Evolutionary conservation across 2,329 filamentous ascomycete species (phyloP).

Genomic region (Aspergillus viridinutans): DNA sequence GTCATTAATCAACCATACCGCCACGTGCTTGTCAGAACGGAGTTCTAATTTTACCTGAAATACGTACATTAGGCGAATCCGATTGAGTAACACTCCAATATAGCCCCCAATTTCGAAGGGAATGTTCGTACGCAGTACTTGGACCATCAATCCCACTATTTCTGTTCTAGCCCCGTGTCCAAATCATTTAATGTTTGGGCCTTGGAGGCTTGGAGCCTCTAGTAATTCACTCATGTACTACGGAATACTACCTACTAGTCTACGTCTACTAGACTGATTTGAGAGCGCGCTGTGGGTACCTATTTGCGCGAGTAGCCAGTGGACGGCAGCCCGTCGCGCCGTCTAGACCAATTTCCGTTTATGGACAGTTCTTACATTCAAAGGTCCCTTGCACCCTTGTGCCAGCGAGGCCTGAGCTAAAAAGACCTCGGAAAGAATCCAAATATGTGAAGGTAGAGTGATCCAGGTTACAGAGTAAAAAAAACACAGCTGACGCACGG

Average conservation of each 20-base stretch:
- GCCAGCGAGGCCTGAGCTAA: conserved; percentile 1
- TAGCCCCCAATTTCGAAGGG: not conserved
- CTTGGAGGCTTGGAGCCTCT: too few species aligned
- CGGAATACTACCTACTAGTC: too few species aligned
- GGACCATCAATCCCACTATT: not conserved
- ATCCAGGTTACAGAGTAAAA: not conserved
- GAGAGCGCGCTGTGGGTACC: not conserved
- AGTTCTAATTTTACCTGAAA: not conserved
- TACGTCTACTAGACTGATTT: not conserved
- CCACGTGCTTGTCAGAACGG: not conserved
- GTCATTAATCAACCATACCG: not conserved
- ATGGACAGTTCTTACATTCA: conserved; percentile 1
- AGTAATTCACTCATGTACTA: too few species aligned
- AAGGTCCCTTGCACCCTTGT: conserved; percentile 12
- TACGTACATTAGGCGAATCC: not conserved
- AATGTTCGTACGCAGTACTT: not conserved
- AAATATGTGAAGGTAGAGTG: not conserved
- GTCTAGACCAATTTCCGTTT: conserved; percentile 1
- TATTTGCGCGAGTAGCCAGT: not conserved
- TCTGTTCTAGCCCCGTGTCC: not conserved
- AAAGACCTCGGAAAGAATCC: not conserved
- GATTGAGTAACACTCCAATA: not conserved
- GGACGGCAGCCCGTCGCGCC: not conserved
- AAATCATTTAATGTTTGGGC: not conserved
- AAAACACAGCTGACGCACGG: conserved; percentile 10